Evolutionary conservation across 1,284 basidiomycete species (phyloP).

Genomic region (Trichosporon coremiiforme): DNA sequence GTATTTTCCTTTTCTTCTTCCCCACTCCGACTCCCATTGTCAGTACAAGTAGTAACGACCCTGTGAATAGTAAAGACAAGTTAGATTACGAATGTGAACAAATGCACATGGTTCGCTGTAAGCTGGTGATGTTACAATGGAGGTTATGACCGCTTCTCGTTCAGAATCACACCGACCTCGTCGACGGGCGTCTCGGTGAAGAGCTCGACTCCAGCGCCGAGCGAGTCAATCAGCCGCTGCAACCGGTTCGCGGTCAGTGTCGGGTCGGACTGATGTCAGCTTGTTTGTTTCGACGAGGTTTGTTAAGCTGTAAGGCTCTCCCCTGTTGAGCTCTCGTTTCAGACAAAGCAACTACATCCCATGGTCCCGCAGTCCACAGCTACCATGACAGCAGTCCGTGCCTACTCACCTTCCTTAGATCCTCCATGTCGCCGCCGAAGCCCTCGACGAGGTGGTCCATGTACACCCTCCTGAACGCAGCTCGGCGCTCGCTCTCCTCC

Average conservation of each 20-base stretch:
- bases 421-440: conserved; percentile 54
- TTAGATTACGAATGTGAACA: conserved; percentile 21
- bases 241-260: conserved; percentile 47
- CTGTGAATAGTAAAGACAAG: conserved; percentile 16
- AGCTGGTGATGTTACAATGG: neutral
- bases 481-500: conserved; percentile 44
- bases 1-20: neutral
- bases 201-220: conserved; percentile 47
- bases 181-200: conserved; percentile 46
- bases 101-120: conserved; percentile 25
- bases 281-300: too few species aligned
- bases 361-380: too few species aligned
- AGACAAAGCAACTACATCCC: too few species aligned
- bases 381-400: too few species aligned
- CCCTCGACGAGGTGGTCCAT: conserved; percentile 56
- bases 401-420: conserved; percentile 48
- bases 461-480: conserved; percentile 51
- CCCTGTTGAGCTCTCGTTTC: too few species aligned
- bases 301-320: too few species aligned
- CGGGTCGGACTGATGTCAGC: conserved; percentile 41
- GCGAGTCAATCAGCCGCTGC: conserved; percentile 52
- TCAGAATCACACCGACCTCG: conserved; percentile 47
- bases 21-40: neutral
- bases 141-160: conserved; percentile 16
- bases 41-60: neutral